A percentile compares a stretch with the other conserved stretches of the same genome.
Conservation (phyloP, 2,329 filamentous ascomycete species). For the Penicillium sp. region DNA sequence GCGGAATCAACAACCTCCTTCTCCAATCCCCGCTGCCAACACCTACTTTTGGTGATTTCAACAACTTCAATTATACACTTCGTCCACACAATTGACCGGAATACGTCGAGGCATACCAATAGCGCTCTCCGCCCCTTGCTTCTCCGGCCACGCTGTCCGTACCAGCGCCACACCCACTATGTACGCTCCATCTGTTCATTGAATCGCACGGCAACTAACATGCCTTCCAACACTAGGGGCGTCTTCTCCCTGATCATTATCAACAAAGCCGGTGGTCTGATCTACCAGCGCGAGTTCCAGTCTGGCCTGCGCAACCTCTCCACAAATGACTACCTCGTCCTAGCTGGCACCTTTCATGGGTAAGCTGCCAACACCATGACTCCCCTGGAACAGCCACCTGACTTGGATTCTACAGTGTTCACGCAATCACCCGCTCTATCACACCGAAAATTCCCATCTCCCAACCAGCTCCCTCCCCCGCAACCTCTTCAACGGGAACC, state of each 20-base stretch:
- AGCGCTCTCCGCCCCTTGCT: conserved; percentile 8
- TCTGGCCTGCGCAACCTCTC: conserved; percentile 82
- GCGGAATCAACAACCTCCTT: background rate
- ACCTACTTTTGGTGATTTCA: background rate
- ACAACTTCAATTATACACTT: background rate
- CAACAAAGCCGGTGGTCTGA: conserved; percentile 95
- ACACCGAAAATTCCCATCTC: conserved; percentile 44
- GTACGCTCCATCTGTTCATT: conserved; percentile 14
- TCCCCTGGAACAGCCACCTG: background rate
- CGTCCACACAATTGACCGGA: background rate
- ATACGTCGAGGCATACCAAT: conserved; percentile 11
- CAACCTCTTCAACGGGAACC: conserved; percentile 22
- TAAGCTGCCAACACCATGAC: conserved; percentile 40
- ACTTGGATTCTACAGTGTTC: conserved; percentile 50
- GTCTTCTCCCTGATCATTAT: conserved; percentile 95
- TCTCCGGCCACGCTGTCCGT: conserved; percentile 12
- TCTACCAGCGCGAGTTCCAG: conserved; percentile 94
- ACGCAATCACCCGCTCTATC: conserved; percentile 62
- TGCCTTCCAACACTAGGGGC: conserved; percentile 62
- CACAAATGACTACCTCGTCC: conserved; percentile 94
- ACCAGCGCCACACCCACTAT: conserved; percentile 18
- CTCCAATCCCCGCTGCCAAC: background rate
- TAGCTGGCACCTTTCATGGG: conserved; percentile 97
- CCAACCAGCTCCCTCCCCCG: conserved; percentile 33
- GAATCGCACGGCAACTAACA: conserved; percentile 10